A percentile compares a stretch with the other conserved stretches of the same genome.
Conservation (phyloP, 73 alveolate genomes). For the Stentor coeruleus region DNA sequence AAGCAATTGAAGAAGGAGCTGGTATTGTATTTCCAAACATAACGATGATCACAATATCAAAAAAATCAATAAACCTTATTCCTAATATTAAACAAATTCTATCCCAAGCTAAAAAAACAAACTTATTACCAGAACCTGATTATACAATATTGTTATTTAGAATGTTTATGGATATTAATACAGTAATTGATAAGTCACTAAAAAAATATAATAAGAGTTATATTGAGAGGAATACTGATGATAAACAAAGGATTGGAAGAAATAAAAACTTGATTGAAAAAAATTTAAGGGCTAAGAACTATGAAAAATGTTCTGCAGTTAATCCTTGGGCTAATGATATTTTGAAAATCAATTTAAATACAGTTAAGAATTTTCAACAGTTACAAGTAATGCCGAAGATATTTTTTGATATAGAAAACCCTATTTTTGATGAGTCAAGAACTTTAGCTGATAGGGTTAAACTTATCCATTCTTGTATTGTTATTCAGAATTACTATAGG, state of each 20-base stretch:
- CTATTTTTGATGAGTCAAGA: not conserved
- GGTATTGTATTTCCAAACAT: not conserved
- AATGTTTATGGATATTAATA: not conserved
- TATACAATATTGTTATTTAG: not conserved
- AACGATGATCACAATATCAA: not conserved
- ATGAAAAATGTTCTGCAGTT: conserved; percentile 1
- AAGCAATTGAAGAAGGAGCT: not conserved
- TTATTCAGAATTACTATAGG: not conserved
- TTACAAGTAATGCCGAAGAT: not conserved
- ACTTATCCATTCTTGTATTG: not conserved
- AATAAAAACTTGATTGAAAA: not conserved
- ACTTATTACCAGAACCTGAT: not conserved
- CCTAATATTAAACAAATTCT: not conserved
- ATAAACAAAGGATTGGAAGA: not conserved
- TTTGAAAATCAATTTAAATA: not conserved
- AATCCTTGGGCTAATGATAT: not conserved
- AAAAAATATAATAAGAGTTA: not conserved
- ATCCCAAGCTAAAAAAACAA: not conserved
- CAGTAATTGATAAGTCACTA: not conserved
- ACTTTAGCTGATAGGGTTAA: not conserved
- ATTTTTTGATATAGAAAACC: not conserved
- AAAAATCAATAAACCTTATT: too few relatives aligned
- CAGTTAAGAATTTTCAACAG: not conserved
- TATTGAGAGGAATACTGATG: not conserved
- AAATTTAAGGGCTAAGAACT: not conserved